Percentiles rank a stretch among this genome's conserved stretches.
Evolutionary conservation across 192 early-diverging fungal genomes (phyloP).

Genomic region (Gigaspora rosea): DNA sequence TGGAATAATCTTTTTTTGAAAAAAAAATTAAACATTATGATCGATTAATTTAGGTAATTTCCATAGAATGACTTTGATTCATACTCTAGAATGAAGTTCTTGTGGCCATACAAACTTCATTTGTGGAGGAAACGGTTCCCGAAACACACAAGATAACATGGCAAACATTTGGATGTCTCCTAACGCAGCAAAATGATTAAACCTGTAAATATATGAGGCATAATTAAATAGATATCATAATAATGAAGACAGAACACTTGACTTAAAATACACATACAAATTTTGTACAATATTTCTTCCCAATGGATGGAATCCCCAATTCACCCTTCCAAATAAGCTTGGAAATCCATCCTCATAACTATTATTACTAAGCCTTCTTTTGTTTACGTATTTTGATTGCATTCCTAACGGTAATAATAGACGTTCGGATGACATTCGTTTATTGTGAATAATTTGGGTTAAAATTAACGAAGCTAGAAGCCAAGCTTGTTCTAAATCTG

Average conservation of each 20-base stretch:
- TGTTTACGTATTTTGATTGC: slow-evolving; percentile 39
- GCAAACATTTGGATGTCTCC: slow-evolving; percentile 72
- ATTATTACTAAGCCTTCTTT: slow-evolving; percentile 45
- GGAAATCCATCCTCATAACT: slow-evolving; percentile 36
- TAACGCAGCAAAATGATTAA: slow-evolving; percentile 52
- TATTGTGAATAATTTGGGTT: slow-evolving; percentile 46
- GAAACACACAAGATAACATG: slow-evolving; percentile 64
- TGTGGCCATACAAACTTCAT: not conserved
- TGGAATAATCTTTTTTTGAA: not conserved
- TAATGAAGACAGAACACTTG: not conserved
- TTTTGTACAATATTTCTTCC: slow-evolving; percentile 53
- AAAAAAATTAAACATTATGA: not conserved
- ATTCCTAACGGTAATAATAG: slow-evolving; percentile 24
- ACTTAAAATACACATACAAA: slow-evolving; percentile 46
- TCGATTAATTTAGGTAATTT: not conserved
- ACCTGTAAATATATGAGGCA: slow-evolving; percentile 33
- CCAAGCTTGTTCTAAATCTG: slow-evolving; percentile 69
- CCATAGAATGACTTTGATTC: slow-evolving; percentile 35
- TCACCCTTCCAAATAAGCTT: slow-evolving; percentile 44
- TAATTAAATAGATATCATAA: not conserved
- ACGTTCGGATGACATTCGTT: slow-evolving; percentile 9
- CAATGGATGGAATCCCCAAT: slow-evolving; percentile 64
- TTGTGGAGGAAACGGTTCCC: slow-evolving; percentile 34
- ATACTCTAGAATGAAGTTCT: not conserved
- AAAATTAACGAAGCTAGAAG: slow-evolving; percentile 62